Percentiles rank a stretch among this genome's conserved stretches.
phyloP scores from a whole-genome alignment of 2,329 filamentous ascomycete species.

The Fusarium cyanostomum region DNA sequence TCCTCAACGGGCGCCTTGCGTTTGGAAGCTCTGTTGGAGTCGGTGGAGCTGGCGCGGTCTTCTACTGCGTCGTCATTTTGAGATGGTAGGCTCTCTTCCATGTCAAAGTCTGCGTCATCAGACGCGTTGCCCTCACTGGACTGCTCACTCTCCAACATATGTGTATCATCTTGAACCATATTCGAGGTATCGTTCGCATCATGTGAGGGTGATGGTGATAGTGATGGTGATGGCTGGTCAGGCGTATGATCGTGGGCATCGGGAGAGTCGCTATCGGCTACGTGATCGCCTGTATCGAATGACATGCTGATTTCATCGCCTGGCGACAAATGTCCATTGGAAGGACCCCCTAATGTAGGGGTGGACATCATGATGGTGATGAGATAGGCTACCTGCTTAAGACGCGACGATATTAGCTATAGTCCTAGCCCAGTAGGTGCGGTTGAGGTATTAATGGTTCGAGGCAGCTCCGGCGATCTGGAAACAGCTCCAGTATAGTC shows the following conservation, averaged over 20 bases:
- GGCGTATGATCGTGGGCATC: slow-evolving; percentile 71
- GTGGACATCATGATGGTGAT: slow-evolving; percentile 71
- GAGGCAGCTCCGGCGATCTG: slow-evolving; percentile 44
- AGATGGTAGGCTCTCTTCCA: slow-evolving; percentile 65
- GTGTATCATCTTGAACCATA: slow-evolving; percentile 51
- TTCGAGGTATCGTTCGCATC: slow-evolving; percentile 54
- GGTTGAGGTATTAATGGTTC: slow-evolving; percentile 33
- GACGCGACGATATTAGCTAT: slow-evolving; percentile 50
- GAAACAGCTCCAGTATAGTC: slow-evolving; percentile 32
- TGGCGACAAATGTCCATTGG: slow-evolving; percentile 73
- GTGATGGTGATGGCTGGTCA: slow-evolving; percentile 55
- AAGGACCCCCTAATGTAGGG: slow-evolving; percentile 68
- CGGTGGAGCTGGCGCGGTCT: slow-evolving; percentile 74
- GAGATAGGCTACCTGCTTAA: slow-evolving; percentile 64
- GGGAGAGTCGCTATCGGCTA: slow-evolving; percentile 76
- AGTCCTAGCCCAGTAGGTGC: slow-evolving; percentile 21
- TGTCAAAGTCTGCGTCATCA: slow-evolving; percentile 80
- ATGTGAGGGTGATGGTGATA: slow-evolving; percentile 55
- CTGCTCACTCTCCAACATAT: slow-evolving; percentile 57
- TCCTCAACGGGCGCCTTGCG: slow-evolving; percentile 76
- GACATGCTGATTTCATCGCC: slow-evolving; percentile 55
- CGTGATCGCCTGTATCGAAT: slow-evolving; percentile 49
- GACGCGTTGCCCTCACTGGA: slow-evolving; percentile 65
- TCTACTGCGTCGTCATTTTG: slow-evolving; percentile 59
- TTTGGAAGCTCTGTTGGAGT: slow-evolving; percentile 75